phyloP scores from a whole-genome alignment of 108 stramenopile species.

The Conticribra guillardii region DNA sequence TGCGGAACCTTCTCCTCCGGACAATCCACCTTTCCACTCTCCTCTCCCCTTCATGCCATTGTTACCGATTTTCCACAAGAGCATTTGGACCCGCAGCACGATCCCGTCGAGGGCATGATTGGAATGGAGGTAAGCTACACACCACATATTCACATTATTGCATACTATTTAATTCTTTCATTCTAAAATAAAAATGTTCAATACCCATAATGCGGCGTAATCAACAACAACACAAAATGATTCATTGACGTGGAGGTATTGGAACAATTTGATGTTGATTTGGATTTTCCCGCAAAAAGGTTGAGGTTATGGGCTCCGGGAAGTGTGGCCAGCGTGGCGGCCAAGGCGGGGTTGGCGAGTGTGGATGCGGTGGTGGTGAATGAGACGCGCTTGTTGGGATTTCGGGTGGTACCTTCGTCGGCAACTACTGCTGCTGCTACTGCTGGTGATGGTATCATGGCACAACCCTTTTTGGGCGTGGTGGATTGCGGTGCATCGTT shows the following conservation, averaged over 20 bases:
- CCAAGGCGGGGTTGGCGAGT: constrained; percentile 49
- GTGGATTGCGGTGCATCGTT: constrained; percentile 80
- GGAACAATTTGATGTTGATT: constrained; percentile 75
- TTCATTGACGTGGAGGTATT: no score
- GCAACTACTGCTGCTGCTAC: constrained; percentile 20
- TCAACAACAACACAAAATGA: no score
- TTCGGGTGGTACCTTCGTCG: constrained; percentile 45
- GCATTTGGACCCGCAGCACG: constrained; percentile 77
- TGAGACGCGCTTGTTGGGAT: constrained; percentile 72
- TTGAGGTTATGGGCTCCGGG: constrained; percentile 72
- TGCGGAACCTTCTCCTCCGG: constrained; percentile 9
- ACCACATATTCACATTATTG: no score
- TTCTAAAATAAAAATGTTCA: no score
- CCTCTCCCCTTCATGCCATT: constrained; percentile 63
- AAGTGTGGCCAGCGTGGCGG: constrained; percentile 32
- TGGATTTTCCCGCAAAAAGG: constrained; percentile 70
- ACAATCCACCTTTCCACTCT: constrained; percentile 29
- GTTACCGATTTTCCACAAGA: constrained; percentile 84
- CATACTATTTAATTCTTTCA: no score
- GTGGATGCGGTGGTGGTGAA: constrained; percentile 76
- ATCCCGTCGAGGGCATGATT: constrained; percentile 85
- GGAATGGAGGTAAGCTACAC: no score
- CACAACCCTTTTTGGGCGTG: constrained; percentile 72
- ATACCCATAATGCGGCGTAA: no score
- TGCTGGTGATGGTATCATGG: background rate